Percentiles rank a stretch among this genome's conserved stretches.
Conservation (phyloP, 495 filamentous ascomycete species). For the Podospora tetraspora region DNA sequence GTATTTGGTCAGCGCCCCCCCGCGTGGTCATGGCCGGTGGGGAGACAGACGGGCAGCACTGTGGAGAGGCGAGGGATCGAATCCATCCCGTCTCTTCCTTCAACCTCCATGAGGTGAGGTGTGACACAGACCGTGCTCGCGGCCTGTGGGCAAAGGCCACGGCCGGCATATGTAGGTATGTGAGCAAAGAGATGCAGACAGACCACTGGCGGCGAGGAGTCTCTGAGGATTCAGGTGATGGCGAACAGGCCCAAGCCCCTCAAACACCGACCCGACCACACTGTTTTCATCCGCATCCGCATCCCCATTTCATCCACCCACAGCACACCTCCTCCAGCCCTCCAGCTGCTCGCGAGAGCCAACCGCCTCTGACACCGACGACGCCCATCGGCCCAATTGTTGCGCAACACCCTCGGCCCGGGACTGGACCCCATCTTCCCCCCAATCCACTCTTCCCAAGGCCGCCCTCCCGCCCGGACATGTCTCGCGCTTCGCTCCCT, state of each 20-base stretch:
- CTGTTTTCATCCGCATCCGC: background rate
- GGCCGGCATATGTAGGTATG: background rate
- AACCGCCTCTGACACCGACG: background rate
- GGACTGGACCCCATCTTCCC: background rate
- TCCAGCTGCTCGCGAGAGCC: background rate
- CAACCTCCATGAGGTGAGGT: background rate
- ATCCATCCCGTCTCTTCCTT: background rate
- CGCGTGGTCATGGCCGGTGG: background rate
- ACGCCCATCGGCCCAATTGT: background rate
- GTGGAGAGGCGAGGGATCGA: background rate
- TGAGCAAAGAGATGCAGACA: background rate
- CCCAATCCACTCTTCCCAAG: background rate
- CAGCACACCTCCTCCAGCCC: background rate
- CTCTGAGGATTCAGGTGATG: background rate
- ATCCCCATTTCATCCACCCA: background rate
- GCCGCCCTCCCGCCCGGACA: background rate
- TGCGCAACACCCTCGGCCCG: background rate
- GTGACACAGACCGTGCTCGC: background rate
- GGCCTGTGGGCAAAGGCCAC: background rate
- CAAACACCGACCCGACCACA: background rate
- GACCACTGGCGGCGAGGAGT: background rate
- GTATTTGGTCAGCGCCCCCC: background rate
- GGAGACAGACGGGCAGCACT: background rate
- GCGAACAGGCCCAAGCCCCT: background rate
- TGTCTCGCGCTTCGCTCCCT: background rate